phyloP scores from a whole-genome alignment of 1,284 basidiomycete species.

The Cystobasidium slooffiae region DNA sequence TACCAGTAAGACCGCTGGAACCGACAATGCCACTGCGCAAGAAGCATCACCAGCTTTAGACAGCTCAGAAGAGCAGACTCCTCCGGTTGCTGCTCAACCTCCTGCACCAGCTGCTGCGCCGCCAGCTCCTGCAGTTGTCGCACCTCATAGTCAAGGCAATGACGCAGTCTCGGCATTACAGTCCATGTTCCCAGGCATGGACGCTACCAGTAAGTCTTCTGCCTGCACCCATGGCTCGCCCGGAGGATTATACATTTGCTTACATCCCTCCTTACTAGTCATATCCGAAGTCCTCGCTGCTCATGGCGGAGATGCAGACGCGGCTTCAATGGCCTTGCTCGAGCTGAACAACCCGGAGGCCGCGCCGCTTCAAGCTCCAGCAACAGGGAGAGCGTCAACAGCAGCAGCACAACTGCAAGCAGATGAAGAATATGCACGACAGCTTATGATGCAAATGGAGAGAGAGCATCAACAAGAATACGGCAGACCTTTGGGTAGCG shows the following conservation, averaged over 20 bases:
- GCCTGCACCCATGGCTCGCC: not conserved
- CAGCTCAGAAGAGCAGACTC: not conserved
- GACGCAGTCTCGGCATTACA: conserved; percentile 36
- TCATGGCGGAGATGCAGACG: conserved; percentile 41
- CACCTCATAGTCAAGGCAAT: not conserved
- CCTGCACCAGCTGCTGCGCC: conserved; percentile 11
- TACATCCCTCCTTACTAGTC: conserved; percentile 15
- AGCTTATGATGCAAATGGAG: conserved; percentile 42
- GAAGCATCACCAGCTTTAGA: not conserved
- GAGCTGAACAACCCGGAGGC: conserved; percentile 38
- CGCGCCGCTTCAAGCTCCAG: not conserved
- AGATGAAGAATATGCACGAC: conserved; percentile 41
- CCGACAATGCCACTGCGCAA: no score
- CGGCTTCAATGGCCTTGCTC: conserved; percentile 38
- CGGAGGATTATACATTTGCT: not conserved
- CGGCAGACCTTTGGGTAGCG: conserved; percentile 31
- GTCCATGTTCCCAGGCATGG: conserved; percentile 37
- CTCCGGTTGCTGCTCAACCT: not conserved
- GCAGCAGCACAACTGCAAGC: conserved; percentile 33
- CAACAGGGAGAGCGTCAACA: not conserved
- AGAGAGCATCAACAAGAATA: conserved; percentile 33
- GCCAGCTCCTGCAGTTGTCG: not conserved
- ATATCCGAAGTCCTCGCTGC: conserved; percentile 42
- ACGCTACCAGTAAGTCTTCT: conserved; percentile 17
- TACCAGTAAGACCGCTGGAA: no score